These are phyloP conservation scores for Pseudonitzschia delicatissima DNA, from an alignment of 108 stramenopile species.

Conservation along the genomic window DNA sequence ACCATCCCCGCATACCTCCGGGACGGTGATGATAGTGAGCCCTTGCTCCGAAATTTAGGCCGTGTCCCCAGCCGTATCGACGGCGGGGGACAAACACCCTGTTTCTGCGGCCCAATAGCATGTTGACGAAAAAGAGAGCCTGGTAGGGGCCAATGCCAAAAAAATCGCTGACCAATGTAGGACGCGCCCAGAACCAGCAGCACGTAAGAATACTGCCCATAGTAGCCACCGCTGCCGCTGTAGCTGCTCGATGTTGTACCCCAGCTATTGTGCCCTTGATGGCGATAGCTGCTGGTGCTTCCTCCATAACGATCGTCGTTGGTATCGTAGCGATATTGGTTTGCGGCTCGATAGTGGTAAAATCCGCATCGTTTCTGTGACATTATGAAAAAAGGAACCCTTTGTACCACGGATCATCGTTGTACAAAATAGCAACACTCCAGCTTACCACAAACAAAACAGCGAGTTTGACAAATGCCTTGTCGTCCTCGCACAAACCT, in stretches of 20 bases:
- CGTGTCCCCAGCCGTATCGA: background rate
- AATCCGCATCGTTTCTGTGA: no score
- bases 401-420: no score
- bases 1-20: conserved; percentile 6
- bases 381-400: no score
- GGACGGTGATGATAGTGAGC: background rate
- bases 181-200: conserved; percentile 36
- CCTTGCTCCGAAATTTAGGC: no score
- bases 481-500: conserved; percentile 50
- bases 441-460: conserved; percentile 31
- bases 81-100: background rate
- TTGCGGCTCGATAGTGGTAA: no score
- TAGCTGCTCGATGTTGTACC: no score
- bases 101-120: background rate
- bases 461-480: conserved; percentile 55
- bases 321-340: no score
- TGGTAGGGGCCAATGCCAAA: conserved; percentile 74
- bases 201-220: conserved; percentile 15
- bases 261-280: no score
- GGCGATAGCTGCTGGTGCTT: no score
- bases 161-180: conserved; percentile 41
- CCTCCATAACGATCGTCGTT: no score
- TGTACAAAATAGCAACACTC: no score
- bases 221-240: no score
- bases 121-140: conserved; percentile 40